A percentile compares a stretch with the other conserved stretches of the same genome.
phyloP scores from a whole-genome alignment of 208 protist genomes.

The Trichomonas gallinae region DNA sequence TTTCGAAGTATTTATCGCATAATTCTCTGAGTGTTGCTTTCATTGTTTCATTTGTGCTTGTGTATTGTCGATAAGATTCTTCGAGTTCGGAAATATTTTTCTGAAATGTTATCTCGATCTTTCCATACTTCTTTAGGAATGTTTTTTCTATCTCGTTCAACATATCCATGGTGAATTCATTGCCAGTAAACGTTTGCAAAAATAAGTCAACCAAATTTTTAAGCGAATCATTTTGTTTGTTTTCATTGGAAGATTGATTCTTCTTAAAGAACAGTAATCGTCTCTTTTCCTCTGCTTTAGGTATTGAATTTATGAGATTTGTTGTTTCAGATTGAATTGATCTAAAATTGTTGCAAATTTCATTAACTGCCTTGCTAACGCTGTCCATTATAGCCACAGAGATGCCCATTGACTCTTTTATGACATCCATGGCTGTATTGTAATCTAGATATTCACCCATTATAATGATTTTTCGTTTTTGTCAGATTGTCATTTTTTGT shows the following conservation, averaged over 20 bases:
- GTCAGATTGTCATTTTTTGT: too few relatives aligned
- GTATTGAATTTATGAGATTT: not conserved
- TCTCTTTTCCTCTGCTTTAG: not conserved
- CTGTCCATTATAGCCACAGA: not conserved
- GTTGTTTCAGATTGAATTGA: not conserved
- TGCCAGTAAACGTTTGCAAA: not conserved
- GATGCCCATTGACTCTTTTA: not conserved
- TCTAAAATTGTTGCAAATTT: not conserved
- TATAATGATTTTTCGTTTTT: too few relatives aligned
- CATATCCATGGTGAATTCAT: not conserved
- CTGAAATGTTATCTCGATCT: not conserved
- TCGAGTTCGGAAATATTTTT: not conserved
- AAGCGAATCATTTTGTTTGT: not conserved
- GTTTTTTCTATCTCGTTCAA: not conserved
- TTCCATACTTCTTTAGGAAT: not conserved
- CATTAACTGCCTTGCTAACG: not conserved
- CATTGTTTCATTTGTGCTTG: not conserved
- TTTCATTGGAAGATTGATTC: not conserved
- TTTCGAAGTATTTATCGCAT: not conserved
- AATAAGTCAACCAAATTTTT: not conserved
- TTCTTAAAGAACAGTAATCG: not conserved
- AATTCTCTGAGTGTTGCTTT: not conserved
- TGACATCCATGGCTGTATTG: not conserved
- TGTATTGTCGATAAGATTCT: not conserved
- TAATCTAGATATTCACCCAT: not conserved